Evolutionary conservation across 2,329 filamentous ascomycete genomes (phyloP), one percentile per base, ranked within the genome.

Genomic region (Ceratocystis eucalypticola): DNA sequence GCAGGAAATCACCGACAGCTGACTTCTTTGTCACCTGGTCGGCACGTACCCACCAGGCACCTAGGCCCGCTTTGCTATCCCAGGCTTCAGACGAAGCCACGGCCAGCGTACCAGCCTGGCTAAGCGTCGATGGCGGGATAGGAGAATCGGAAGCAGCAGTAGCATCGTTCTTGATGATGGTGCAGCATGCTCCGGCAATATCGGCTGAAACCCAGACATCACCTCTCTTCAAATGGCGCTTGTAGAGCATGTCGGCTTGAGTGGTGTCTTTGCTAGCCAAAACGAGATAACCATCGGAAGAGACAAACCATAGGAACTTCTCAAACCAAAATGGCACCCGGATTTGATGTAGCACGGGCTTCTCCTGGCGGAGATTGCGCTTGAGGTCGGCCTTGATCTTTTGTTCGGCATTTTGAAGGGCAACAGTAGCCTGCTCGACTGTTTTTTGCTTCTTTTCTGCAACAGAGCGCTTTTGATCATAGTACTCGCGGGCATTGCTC

Each of bases 21-120:
- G 88, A 87, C 44, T 85, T 89, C 76, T 97, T 97, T 8, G 89
- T 91, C 0, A 99, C 90, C 74, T 97, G 92, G 65, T 93, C 87
- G 1, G 89, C 88, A 69, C 87, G 86, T 0, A 95, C 93, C 94
- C 94, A 99, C 88, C 90, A 99, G 7, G 93, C 92, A 20, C 89
- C 88, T 89, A 97, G 96, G 17, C 91, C 85, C 7, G 93, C 93
- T 75, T 99, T 99, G 1, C 89, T 93, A 68, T 97, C 94, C 94
- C 94, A 99, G 0, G 93, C 94, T 66, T 81, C 87, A 0, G 91
- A 96, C 7, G 89, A 88, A 69, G 89, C 90, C 4, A 99, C 88
- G 0, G 88, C 86, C 37, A 96, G 77, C 57, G 87, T 87, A 0
- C 94, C 94, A 3, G 94, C 94, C 76, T 99, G 94, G 0, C 90